Percentiles rank a stretch among this genome's conserved stretches.
These are phyloP conservation scores for Mucuna pruriens DNA, from an alignment of 306 rosid species.

Conservation along the genomic window DNA sequence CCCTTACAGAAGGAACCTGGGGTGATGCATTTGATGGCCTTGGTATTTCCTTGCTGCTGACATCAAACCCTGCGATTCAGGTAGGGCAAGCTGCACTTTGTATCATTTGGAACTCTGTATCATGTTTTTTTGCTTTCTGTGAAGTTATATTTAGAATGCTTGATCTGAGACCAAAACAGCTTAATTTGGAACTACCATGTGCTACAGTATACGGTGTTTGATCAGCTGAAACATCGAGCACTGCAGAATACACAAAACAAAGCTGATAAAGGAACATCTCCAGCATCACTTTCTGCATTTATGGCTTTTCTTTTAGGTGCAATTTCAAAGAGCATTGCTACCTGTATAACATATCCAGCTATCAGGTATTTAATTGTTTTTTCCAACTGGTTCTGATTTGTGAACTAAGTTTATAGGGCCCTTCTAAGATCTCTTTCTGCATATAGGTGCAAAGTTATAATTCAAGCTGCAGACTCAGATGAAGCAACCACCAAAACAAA, in stretches of 20 bases:
- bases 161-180: constrained; percentile 19
- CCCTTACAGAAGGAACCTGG: constrained; percentile 92
- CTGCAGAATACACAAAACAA: constrained; percentile 52
- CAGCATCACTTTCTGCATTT: constrained; percentile 82
- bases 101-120: neutral
- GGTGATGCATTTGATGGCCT: constrained; percentile 96
- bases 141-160: constrained; percentile 24
- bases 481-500: constrained; percentile 45
- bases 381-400: constrained; percentile 34
- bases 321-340: constrained; percentile 84
- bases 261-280: constrained; percentile 50
- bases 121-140: neutral
- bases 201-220: constrained; percentile 91
- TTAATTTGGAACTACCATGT: constrained; percentile 39
- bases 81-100: constrained; percentile 45
- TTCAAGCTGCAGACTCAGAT: constrained; percentile 85
- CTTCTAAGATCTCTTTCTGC: constrained; percentile 24
- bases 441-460: constrained; percentile 95
- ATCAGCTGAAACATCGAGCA: constrained; percentile 81
- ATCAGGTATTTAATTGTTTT: constrained; percentile 67
- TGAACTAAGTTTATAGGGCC: constrained; percentile 28
- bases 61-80: constrained; percentile 98
- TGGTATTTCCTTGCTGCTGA: constrained; percentile 85
- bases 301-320: constrained; percentile 88
- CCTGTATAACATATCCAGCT: constrained; percentile 91